Evolutionary conservation across 495 filamentous ascomycete genomes (phyloP).

Genomic region (Penicillium simplicissimum): DNA sequence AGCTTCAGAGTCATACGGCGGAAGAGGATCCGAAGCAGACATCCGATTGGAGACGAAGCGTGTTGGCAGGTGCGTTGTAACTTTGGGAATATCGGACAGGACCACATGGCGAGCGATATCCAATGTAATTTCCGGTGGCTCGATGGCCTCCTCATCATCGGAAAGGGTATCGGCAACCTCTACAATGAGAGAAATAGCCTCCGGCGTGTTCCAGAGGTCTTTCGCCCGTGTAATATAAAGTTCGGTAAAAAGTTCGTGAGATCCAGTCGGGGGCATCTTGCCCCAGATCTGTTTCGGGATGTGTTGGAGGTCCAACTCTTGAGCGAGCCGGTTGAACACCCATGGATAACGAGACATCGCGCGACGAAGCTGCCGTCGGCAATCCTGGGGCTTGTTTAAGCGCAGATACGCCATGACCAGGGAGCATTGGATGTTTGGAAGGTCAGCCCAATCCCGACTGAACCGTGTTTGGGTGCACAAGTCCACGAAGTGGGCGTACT

Average conservation of each 20-base stretch:
- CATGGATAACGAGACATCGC: slow-evolving; percentile 78
- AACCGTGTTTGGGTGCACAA: slow-evolving; percentile 62
- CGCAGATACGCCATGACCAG: slow-evolving; percentile 71
- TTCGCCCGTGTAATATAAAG: slow-evolving; percentile 79
- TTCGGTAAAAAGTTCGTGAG: slow-evolving; percentile 73
- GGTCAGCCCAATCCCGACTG: slow-evolving; percentile 44
- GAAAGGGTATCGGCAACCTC: slow-evolving; percentile 64
- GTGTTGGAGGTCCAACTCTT: slow-evolving; percentile 70
- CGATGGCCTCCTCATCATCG: slow-evolving; percentile 37
- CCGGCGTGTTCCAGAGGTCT: slow-evolving; percentile 87
- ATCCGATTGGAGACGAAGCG: slow-evolving; percentile 45
- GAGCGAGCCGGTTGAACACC: slow-evolving; percentile 75
- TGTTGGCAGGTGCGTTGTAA: slow-evolving; percentile 45
- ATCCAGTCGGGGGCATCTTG: slow-evolving; percentile 60
- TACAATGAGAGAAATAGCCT: slow-evolving; percentile 66
- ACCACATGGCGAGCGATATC: slow-evolving; percentile 78
- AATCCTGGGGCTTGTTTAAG: slow-evolving; percentile 61
- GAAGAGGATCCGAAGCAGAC: slow-evolving; percentile 48
- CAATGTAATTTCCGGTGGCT: slow-evolving; percentile 53
- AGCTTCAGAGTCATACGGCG: slow-evolving; percentile 47
- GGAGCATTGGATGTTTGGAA: slow-evolving; percentile 71
- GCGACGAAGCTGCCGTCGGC: slow-evolving; percentile 58
- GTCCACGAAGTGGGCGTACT: slow-evolving; percentile 73
- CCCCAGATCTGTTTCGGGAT: slow-evolving; percentile 82
- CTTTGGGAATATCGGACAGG: slow-evolving; percentile 66